phyloP scores from a whole-genome alignment of 2,329 filamentous ascomycete species.

The Aspergillus sp. region DNA sequence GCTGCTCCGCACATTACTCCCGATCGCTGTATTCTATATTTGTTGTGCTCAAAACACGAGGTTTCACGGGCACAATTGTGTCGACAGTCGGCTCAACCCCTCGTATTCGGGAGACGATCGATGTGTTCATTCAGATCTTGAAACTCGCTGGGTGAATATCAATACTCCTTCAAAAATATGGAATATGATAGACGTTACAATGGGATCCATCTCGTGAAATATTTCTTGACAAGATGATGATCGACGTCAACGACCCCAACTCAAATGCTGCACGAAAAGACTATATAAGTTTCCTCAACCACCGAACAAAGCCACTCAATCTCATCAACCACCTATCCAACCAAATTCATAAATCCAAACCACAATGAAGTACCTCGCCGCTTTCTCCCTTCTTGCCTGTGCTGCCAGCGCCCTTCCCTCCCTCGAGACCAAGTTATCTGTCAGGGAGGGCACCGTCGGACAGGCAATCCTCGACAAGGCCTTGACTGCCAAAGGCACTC shows the following conservation, averaged over 20 bases:
- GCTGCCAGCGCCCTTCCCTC: neutral
- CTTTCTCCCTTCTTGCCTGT: constrained; percentile 17
- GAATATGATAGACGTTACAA: neutral
- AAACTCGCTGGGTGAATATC: neutral
- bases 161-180: neutral
- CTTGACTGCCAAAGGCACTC: constrained; percentile 48
- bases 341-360: neutral
- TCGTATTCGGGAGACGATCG: neutral
- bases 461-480: constrained; percentile 47
- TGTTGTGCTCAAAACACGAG: neutral
- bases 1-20: neutral
- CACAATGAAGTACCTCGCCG: constrained; percentile 4
- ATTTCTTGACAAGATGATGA: neutral
- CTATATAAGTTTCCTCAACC: neutral
- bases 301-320: too few relatives aligned
- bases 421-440: too few relatives aligned
- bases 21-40: neutral
- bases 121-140: neutral
- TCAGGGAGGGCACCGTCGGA: constrained; percentile 21
- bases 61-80: neutral
- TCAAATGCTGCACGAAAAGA: neutral
- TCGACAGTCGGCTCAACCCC: neutral
- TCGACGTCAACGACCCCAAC: neutral
- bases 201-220: neutral
- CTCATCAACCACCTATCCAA: neutral